Conservation (phyloP, 2,329 filamentous ascomycete species). For the Alternaria infectoria region DNA sequence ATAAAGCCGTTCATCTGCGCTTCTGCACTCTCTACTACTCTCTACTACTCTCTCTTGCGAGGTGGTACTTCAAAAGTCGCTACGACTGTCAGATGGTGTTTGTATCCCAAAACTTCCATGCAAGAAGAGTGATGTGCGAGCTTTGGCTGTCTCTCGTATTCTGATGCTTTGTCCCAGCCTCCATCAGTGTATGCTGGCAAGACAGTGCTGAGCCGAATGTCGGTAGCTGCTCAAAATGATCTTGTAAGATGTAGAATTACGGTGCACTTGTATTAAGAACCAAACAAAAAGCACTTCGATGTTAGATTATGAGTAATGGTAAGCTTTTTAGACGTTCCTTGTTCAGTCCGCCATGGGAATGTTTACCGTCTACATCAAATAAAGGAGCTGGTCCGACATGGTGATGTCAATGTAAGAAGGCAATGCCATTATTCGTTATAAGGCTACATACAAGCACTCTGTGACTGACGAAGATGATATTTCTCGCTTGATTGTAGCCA, state of each 20-base stretch:
- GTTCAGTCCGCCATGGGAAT: neutral
- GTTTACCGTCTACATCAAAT: neutral
- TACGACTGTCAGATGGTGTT: neutral
- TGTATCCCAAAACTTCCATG: neutral
- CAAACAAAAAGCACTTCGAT: neutral
- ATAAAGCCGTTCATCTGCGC: neutral
- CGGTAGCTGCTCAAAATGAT: neutral
- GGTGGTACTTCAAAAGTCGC: neutral
- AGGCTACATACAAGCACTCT: neutral
- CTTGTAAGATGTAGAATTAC: neutral
- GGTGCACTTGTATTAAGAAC: neutral
- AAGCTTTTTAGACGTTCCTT: neutral
- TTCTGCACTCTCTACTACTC: neutral
- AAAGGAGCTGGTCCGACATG: neutral
- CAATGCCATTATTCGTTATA: neutral
- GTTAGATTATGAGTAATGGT: neutral
- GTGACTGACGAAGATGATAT: neutral
- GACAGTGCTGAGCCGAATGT: neutral
- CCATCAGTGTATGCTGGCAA: too few species aligned
- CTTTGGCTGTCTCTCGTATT: neutral
- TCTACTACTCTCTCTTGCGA: rapidly evolving
- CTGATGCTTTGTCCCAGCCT: too few species aligned
- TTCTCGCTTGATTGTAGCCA: neutral
- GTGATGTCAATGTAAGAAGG: neutral
- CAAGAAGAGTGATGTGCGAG: neutral